These are phyloP conservation scores for Colletotrichum paranaense DNA, from an alignment of 2,329 filamentous ascomycete genomes.

Conservation along the genomic window DNA sequence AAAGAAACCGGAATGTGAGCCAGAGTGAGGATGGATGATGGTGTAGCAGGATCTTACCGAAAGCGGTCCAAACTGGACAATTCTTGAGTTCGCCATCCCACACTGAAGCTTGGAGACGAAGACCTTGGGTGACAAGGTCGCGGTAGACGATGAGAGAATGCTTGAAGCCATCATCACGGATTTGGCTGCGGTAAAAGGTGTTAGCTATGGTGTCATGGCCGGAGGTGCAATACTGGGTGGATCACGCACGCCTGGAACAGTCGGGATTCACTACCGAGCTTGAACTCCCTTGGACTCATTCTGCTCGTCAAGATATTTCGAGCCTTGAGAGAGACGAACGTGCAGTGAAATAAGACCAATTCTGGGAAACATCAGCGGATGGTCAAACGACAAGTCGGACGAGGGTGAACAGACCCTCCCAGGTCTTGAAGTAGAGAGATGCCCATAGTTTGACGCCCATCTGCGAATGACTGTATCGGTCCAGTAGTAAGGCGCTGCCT, in stretches of 20 bases:
- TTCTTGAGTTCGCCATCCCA: constrained; percentile 64
- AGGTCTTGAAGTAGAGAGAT: constrained; percentile 66
- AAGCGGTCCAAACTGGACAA: constrained; percentile 74
- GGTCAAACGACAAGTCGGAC: not conserved
- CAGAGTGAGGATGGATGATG: not conserved
- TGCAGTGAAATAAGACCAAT: constrained; percentile 69
- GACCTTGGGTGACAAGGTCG: constrained; percentile 58
- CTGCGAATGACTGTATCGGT: constrained; percentile 60
- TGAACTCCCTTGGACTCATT: constrained; percentile 58
- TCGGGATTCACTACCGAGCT: constrained; percentile 59
- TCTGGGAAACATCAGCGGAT: constrained; percentile 52
- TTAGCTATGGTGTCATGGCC: not conserved
- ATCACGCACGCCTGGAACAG: constrained; percentile 67
- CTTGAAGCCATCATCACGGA: constrained; percentile 64
- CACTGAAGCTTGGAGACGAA: constrained; percentile 67
- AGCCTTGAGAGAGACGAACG: constrained; percentile 67
- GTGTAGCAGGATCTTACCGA: constrained; percentile 54
- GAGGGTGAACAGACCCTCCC: constrained; percentile 62
- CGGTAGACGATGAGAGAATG: constrained; percentile 66
- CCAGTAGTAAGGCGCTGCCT: constrained; percentile 60
- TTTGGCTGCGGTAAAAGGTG: constrained; percentile 53
- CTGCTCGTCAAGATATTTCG: constrained; percentile 57
- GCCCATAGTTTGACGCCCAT: constrained; percentile 63
- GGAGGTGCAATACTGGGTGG: not conserved
- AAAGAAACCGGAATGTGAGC: constrained; percentile 1